Evolutionary conservation across 2,329 filamentous ascomycete genomes (phyloP).

Genomic region (Rutstroemia sp.): DNA sequence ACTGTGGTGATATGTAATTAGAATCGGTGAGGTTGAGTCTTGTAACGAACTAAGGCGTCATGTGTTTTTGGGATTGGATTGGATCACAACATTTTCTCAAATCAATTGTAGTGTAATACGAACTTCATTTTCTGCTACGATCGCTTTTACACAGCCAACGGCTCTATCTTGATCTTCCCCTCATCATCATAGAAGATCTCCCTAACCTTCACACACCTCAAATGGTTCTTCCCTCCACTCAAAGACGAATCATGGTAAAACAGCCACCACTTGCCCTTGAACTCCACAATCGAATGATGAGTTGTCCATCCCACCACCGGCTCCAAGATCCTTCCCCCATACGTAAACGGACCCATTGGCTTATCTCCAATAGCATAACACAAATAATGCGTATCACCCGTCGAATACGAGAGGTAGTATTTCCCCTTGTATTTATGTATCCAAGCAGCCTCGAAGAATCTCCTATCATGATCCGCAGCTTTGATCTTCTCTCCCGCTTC

Average conservation of each 20-base stretch:
- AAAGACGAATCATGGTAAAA: constrained; percentile 71
- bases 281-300: constrained; percentile 72
- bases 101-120: too few species aligned
- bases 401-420: constrained; percentile 75
- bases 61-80: background rate
- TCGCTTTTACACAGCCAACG: background rate
- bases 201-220: constrained; percentile 66
- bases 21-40: background rate
- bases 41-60: background rate
- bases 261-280: constrained; percentile 62
- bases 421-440: constrained; percentile 62
- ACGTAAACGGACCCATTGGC: constrained; percentile 66
- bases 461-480: constrained; percentile 62
- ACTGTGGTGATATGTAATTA: constrained; percentile 8
- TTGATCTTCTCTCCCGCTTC: constrained; percentile 45
- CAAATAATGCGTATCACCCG: constrained; percentile 69
- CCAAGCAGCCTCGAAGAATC: constrained; percentile 79
- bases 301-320: constrained; percentile 77
- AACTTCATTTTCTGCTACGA: background rate
- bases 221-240: constrained; percentile 60
- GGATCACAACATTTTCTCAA: too few species aligned
- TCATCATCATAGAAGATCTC: constrained; percentile 65
- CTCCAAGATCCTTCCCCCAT: constrained; percentile 63
- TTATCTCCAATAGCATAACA: constrained; percentile 59
- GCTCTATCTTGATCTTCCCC: constrained; percentile 46